Conservation (phyloP, 2,329 filamentous ascomycete species). For the Coniella lustricola region DNA sequence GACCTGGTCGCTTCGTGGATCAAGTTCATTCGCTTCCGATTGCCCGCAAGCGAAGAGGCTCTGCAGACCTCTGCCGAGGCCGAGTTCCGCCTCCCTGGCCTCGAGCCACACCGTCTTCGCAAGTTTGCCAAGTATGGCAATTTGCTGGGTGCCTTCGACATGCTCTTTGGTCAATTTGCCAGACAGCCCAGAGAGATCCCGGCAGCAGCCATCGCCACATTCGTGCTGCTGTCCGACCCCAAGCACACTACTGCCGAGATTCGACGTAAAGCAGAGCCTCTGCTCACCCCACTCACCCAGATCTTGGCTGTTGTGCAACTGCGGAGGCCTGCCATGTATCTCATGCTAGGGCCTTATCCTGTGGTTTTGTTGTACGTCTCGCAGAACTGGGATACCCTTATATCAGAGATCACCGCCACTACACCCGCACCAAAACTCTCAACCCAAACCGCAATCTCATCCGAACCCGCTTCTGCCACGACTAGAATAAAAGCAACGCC, state of each 20-base stretch:
- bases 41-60: not conserved
- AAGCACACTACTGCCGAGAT: constrained; percentile 16
- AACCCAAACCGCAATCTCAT: no score
- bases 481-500: no score
- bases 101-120: constrained; percentile 4
- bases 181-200: constrained; percentile 24
- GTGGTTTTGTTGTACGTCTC: constrained; percentile 19
- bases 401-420: constrained; percentile 8
- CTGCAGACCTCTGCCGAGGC: constrained; percentile 13
- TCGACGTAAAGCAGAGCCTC: constrained; percentile 19
- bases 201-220: constrained; percentile 33
- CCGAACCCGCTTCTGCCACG: no score
- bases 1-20: constrained; percentile 37
- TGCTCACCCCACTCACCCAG: constrained; percentile 20
- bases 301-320: constrained; percentile 16
- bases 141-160: constrained; percentile 25
- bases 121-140: constrained; percentile 19
- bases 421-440: no score
- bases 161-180: constrained; percentile 25
- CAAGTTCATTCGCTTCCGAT: constrained; percentile 26
- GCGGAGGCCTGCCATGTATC: constrained; percentile 12
- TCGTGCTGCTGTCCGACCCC: constrained; percentile 30
- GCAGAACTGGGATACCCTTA: constrained; percentile 11
- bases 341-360: constrained; percentile 18
- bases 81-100: constrained; percentile 20